phyloP scores from a whole-genome alignment of 192 early-diverging fungal genomes.

The Backusella sp. region DNA sequence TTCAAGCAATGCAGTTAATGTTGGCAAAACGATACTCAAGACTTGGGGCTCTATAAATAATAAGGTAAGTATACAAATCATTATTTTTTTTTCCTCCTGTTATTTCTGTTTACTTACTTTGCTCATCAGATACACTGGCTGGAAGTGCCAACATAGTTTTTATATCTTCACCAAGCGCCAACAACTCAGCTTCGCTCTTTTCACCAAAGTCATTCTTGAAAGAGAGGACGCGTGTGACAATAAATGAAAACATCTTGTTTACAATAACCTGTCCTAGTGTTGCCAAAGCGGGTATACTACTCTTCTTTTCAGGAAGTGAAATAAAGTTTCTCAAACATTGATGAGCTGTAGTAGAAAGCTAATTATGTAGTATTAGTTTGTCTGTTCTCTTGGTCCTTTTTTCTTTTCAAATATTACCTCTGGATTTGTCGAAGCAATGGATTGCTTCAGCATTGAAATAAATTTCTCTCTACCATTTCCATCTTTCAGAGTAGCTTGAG shows the following conservation, averaged over 20 bases:
- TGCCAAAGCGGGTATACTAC: neutral
- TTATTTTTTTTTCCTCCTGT: neutral
- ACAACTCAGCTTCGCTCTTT: conserved; percentile 28
- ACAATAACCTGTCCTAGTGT: conserved; percentile 28
- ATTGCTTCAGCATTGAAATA: conserved; percentile 20
- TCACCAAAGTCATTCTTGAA: conserved; percentile 8
- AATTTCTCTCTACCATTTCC: conserved; percentile 5
- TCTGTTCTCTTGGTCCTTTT: neutral
- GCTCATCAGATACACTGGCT: conserved; percentile 30
- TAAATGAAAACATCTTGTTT: conserved; percentile 32
- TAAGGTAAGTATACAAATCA: neutral
- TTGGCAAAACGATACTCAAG: conserved; percentile 45
- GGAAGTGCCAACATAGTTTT: conserved; percentile 46
- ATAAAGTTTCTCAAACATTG: conserved; percentile 44
- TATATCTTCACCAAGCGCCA: conserved; percentile 46
- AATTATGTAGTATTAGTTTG: neutral
- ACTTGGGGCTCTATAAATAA: conserved; percentile 33
- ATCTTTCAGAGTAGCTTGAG: conserved; percentile 24
- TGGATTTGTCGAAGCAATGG: conserved; percentile 4
- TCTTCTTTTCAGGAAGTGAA: conserved; percentile 31
- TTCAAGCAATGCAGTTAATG: conserved; percentile 43
- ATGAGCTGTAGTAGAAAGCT: conserved; percentile 34
- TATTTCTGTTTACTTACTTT: conserved; percentile 34
- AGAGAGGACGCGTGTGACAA: conserved; percentile 24
- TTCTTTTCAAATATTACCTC: neutral